Percentiles rank a stretch among this genome's conserved stretches.
Evolutionary conservation across 2,329 filamentous ascomycete genomes (phyloP).

Genomic region (Xylaria sp.): DNA sequence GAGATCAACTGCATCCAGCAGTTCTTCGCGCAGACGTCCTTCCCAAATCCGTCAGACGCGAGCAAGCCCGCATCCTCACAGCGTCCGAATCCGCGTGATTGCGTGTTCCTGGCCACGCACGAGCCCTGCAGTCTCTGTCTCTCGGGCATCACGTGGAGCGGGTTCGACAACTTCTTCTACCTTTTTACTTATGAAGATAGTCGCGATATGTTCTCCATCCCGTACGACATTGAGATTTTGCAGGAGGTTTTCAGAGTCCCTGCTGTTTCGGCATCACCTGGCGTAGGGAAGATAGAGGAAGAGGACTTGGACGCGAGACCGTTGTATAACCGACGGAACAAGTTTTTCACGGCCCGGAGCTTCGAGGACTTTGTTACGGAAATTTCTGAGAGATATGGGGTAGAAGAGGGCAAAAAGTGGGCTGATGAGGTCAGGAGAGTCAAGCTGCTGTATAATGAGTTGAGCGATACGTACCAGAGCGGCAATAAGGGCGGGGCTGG

Average conservation of each 20-base stretch:
- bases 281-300: slow-evolving; percentile 48
- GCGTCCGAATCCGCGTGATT: slow-evolving; percentile 57
- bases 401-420: slow-evolving; percentile 49
- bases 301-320: slow-evolving; percentile 52
- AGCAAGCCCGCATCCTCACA: background rate
- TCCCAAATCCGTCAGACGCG: slow-evolving; percentile 35
- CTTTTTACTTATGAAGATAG: slow-evolving; percentile 69
- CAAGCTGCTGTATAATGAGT: slow-evolving; percentile 58
- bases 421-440: slow-evolving; percentile 56
- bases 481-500: slow-evolving; percentile 55
- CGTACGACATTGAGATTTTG: slow-evolving; percentile 67
- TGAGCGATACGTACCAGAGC: slow-evolving; percentile 61
- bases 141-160: slow-evolving; percentile 67
- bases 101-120: slow-evolving; percentile 68
- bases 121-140: slow-evolving; percentile 68
- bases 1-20: slow-evolving; percentile 70
- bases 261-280: slow-evolving; percentile 11
- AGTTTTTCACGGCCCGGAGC: slow-evolving; percentile 61
- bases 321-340: slow-evolving; percentile 66
- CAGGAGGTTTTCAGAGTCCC: slow-evolving; percentile 64
- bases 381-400: slow-evolving; percentile 50
- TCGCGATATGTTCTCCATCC: slow-evolving; percentile 64
- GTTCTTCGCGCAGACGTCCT: slow-evolving; percentile 57
- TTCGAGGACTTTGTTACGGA: slow-evolving; percentile 54
- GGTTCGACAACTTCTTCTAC: slow-evolving; percentile 66